Base-by-base conservation (phyloP, 768 basidiomycete genomes). In the Boletus sp. region DNA sequence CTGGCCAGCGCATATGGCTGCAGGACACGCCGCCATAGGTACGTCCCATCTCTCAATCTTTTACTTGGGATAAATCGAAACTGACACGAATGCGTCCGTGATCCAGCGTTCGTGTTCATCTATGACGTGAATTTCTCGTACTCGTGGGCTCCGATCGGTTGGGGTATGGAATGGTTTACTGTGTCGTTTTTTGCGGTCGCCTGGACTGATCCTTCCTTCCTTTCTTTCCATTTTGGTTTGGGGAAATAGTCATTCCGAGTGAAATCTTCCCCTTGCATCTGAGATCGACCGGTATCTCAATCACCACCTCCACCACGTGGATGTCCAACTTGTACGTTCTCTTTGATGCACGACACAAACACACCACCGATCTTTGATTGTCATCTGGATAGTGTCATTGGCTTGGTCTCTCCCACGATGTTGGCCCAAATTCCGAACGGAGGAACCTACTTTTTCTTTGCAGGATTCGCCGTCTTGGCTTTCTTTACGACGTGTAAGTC, bases 221-320 rank as follows among this genome's bases (percentile, higher is more conserved):
- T 35, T 33, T 30, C 32, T 47, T 18, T 7, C n/a, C 1, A n/a
- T 7, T 20, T 54, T 63, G 9, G 63, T 58, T 14, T 9, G 35
- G 29, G 29, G 55, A 60, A 61, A 71, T 60, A 70, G 73, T 78
- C 11, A 67, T 77, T 46, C 76, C 77, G 12, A 72, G 71, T 30
- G 76, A 77, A 58, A 66, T 77, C 35, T 77, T 77, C 45, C 76
- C 76, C n/a, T 56, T 77, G 37, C 74, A 76, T 44, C 68, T 76
- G 14, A 64, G 76, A 30, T 72, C 75, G 7, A 77, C 75, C 14
- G 76, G 77, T 28, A 73, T 77, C 28, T 76, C 77, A 0, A 71
- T 78, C 28, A 78, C 70, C 7, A 74, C 77, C 5, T 78, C 77
- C 14, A 61, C 70, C 1, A 76, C 75, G 24, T 77, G 76, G 76